Evolutionary conservation across 2,329 filamentous ascomycete species (phyloP).

Genomic region (Pseudocercospora vitis): DNA sequence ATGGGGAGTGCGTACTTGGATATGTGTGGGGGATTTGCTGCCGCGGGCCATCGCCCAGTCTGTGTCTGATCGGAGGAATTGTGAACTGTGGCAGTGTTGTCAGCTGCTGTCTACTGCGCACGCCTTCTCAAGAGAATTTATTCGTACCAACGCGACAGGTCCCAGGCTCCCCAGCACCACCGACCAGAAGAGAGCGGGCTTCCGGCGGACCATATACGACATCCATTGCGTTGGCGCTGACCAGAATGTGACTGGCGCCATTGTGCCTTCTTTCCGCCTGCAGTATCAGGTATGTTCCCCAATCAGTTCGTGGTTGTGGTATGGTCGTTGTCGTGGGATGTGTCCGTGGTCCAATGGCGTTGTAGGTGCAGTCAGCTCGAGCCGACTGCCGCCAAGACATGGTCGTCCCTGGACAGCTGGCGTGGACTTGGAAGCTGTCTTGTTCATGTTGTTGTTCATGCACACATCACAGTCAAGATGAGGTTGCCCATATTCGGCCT

Average conservation of each 20-base stretch:
- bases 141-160: conserved; percentile 52
- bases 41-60: conserved; percentile 71
- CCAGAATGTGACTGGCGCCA: conserved; percentile 81
- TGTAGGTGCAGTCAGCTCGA: conserved; percentile 17
- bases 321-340: background rate
- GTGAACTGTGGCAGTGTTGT: conserved; percentile 43
- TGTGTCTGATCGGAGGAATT: conserved; percentile 71
- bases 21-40: conserved; percentile 82
- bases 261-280: conserved; percentile 42
- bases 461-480: conserved; percentile 44
- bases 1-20: conserved; percentile 69
- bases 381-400: conserved; percentile 2
- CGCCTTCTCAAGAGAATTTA: background rate
- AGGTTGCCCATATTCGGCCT: conserved; percentile 44
- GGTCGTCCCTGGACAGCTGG: conserved; percentile 9
- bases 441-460: conserved; percentile 10
- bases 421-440: no score
- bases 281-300: background rate
- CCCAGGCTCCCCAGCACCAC: conserved; percentile 71
- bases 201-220: conserved; percentile 83
- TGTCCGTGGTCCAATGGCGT: conserved; percentile 4
- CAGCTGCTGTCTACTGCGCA: background rate
- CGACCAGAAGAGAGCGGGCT: conserved; percentile 89
- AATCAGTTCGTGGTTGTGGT: background rate
- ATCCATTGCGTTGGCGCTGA: conserved; percentile 77